Evolutionary conservation across 73 alveolate species (phyloP), one percentile per base, ranked within the genome.

Genomic region (Paramecium sexaurelia): DNA sequence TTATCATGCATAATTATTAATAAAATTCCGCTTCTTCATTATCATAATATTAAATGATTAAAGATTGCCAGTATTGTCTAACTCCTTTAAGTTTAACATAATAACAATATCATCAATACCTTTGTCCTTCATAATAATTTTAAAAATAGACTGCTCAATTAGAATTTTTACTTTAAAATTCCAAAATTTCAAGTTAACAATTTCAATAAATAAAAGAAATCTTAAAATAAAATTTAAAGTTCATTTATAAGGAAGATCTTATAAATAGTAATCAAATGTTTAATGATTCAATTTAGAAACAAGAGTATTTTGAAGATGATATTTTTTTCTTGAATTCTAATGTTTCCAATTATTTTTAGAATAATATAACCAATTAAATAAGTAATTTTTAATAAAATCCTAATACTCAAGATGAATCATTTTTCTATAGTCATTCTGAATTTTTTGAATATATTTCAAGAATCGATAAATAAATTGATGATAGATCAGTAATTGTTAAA

Each of bases 71-170:
- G 15, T 17, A 51, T 51, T 51, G 67, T 22, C 19, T 2, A 3
- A n/a, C 67, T 17, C 13, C 22, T 2, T 51, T 51, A 8, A 51
- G 32, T 15, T 51, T n/a, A 51, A 17, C 67, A 26, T 27, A 61
- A 27, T 32, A 73, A 73, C 43, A 20, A 6, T 27, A 73, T 73
- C 61, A 27, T 98, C 99, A 97, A 87, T 97, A 92, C 29, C 96
- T 97, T 66, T 96, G 97, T 26, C 68, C 82, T 67, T 93, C 91
- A 1, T 98, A 98, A n/a, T 92, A 32, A 68, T 89, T 82, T 27
- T 45, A 68, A 24, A 97, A 89, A 85, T 93, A 92, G 36, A 95
- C 96, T 84, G 94, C 95, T 29, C 97, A 66, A 67, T 92, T 85
- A 67, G 97, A 92, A 88, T 71, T 51, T 51, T 51, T 51, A 51